Percentiles rank a stretch among this genome's conserved stretches.
phyloP scores from a whole-genome alignment of 2,329 filamentous ascomycete species.

The Helotiales sp. region DNA sequence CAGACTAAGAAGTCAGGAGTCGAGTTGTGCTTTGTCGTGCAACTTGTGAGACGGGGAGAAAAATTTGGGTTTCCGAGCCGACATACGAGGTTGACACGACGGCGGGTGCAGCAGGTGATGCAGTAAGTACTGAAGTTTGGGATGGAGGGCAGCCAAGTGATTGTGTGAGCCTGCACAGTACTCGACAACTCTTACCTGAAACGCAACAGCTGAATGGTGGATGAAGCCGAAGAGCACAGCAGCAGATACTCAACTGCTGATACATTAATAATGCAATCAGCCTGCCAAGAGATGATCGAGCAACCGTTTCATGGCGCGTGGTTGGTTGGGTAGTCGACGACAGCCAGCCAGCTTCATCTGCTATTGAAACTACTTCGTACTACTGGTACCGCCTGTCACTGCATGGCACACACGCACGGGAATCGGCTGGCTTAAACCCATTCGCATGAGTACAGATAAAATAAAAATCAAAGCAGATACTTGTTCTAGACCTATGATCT shows the following conservation, averaged over 20 bases:
- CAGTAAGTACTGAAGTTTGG: background rate
- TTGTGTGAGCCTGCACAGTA: background rate
- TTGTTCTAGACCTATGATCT: background rate
- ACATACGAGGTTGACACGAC: background rate
- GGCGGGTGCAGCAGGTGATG: slow-evolving; percentile 12
- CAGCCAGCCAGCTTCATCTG: background rate
- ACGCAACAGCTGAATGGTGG: slow-evolving; percentile 21
- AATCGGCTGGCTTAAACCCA: background rate
- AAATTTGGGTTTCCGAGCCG: background rate
- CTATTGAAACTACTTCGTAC: background rate
- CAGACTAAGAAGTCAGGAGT: background rate
- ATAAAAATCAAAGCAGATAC: too few species aligned
- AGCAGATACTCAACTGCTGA: slow-evolving; percentile 1
- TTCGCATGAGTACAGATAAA: background rate
- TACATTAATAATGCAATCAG: slow-evolving; percentile 20
- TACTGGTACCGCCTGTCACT: background rate
- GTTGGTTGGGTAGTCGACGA: background rate
- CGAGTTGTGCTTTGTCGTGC: background rate
- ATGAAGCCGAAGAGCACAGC: slow-evolving; percentile 11
- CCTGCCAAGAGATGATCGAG: slow-evolving; percentile 14
- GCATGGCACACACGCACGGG: background rate
- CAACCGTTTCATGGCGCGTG: background rate
- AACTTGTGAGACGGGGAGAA: background rate
- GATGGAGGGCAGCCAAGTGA: slow-evolving; percentile 10
- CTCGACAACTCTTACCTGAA: slow-evolving; percentile 27